phyloP scores from a whole-genome alignment of 1,284 basidiomycete species.

The Afroboletus lepidellus region DNA sequence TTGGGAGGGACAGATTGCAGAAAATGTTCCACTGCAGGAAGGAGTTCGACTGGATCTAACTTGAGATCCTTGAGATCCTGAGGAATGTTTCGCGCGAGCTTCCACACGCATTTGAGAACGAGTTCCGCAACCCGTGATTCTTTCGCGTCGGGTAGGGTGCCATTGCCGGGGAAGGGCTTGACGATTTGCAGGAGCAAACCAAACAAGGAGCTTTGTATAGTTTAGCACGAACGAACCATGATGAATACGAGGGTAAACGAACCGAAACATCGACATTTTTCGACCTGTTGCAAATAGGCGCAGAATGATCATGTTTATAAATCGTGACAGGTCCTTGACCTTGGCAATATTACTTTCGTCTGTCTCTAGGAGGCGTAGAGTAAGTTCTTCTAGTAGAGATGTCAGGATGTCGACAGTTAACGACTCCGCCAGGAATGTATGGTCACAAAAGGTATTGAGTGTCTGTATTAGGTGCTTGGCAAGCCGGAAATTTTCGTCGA shows the following conservation, averaged over 20 bases:
- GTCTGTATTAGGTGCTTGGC: slow-evolving; percentile 97
- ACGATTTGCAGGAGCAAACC: slow-evolving; percentile 85
- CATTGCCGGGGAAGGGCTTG: slow-evolving; percentile 76
- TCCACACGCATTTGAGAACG: slow-evolving; percentile 98
- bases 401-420: slow-evolving; percentile 78
- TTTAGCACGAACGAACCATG: slow-evolving; percentile 6
- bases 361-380: slow-evolving; percentile 85
- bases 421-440: slow-evolving; percentile 77
- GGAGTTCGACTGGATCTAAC: slow-evolving; percentile 84
- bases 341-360: slow-evolving; percentile 77
- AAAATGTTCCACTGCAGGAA: slow-evolving; percentile 95
- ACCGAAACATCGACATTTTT: slow-evolving; percentile 92
- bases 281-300: slow-evolving; percentile 90
- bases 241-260: slow-evolving; percentile 29
- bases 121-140: slow-evolving; percentile 93
- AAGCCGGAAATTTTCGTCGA: slow-evolving; percentile 81
- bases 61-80: slow-evolving; percentile 82
- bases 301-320: slow-evolving; percentile 98
- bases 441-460: slow-evolving; percentile 88
- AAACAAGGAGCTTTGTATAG: slow-evolving; percentile 64
- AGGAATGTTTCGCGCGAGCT: slow-evolving; percentile 91
- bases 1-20: slow-evolving; percentile 91
- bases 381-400: slow-evolving; percentile 82
- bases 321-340: slow-evolving; percentile 87
- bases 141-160: slow-evolving; percentile 67